Conservation (phyloP, 2,329 filamentous ascomycete genomes). For the Ascochyta fabae region DNA sequence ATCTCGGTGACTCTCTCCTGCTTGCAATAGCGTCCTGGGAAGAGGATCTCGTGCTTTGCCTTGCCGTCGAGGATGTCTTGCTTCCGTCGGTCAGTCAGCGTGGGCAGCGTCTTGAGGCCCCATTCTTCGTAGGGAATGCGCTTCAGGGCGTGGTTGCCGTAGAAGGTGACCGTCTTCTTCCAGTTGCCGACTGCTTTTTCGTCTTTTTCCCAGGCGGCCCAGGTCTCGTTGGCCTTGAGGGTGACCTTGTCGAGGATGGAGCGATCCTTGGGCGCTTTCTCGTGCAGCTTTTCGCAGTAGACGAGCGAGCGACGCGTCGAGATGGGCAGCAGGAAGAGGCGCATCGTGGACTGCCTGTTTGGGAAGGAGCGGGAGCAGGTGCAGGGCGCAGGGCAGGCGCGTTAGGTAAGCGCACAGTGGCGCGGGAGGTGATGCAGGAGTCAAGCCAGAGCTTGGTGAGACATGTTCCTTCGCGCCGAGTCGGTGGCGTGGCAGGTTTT, state of each 20-base stretch:
- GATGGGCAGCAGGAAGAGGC: slow-evolving; percentile 90
- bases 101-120: slow-evolving; percentile 93
- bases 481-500: slow-evolving; percentile 16
- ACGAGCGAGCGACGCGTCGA: slow-evolving; percentile 89
- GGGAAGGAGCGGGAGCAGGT: slow-evolving; percentile 3
- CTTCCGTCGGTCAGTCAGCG: slow-evolving; percentile 71
- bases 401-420: slow-evolving; percentile 27
- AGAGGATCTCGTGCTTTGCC: slow-evolving; percentile 75
- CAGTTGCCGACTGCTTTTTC: slow-evolving; percentile 69
- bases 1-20: slow-evolving; percentile 67
- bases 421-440: slow-evolving; percentile 21
- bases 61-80: slow-evolving; percentile 68
- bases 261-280: slow-evolving; percentile 56
- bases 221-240: slow-evolving; percentile 74
- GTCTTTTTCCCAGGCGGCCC: slow-evolving; percentile 86
- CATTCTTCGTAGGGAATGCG: slow-evolving; percentile 97
- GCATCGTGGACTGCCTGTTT: slow-evolving; percentile 64
- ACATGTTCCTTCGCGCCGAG: slow-evolving; percentile 24
- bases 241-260: slow-evolving; percentile 73
- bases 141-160: slow-evolving; percentile 84
- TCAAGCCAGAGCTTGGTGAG: slow-evolving; percentile 19
- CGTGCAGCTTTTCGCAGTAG: slow-evolving; percentile 81
- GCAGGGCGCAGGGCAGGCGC: slow-evolving; percentile 10
- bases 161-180: slow-evolving; percentile 85
- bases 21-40: slow-evolving; percentile 73